A percentile compares a stretch with the other conserved stretches of the same genome.
phyloP scores from a whole-genome alignment of 352 stramenopile genomes.

The Phytophthora kernoviae region DNA sequence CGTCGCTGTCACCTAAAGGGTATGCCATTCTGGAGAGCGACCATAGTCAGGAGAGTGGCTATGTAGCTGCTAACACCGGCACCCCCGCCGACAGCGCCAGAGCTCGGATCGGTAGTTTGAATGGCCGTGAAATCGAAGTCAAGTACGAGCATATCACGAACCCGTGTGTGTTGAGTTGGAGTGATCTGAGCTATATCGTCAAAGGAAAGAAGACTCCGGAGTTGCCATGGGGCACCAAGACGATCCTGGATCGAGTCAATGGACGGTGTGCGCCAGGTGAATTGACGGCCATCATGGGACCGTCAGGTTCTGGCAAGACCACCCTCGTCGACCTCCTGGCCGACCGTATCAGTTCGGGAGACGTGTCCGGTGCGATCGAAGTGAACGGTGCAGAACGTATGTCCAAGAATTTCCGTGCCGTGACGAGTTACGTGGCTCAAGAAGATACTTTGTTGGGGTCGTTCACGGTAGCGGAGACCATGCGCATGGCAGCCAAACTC shows the following conservation, averaged over 20 bases:
- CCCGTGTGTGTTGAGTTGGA: slow-evolving; percentile 50
- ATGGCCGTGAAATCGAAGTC: slow-evolving; percentile 21
- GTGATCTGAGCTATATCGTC: slow-evolving; percentile 47
- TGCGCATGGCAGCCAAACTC: slow-evolving; percentile 65
- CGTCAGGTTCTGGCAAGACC: slow-evolving; percentile 65
- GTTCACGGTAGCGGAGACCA: slow-evolving; percentile 72
- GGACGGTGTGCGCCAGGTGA: slow-evolving; percentile 55
- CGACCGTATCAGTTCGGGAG: slow-evolving; percentile 54
- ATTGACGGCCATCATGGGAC: slow-evolving; percentile 70
- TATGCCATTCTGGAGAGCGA: slow-evolving; percentile 22
- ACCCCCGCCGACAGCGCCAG: slow-evolving; percentile 3
- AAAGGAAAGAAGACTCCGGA: slow-evolving; percentile 12
- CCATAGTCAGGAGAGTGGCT: slow-evolving; percentile 13
- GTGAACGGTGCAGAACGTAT: slow-evolving; percentile 50
- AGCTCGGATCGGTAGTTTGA: neutral
- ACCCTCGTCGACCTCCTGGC: slow-evolving; percentile 69
- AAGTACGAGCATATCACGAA: slow-evolving; percentile 23
- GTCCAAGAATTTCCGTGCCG: slow-evolving; percentile 40
- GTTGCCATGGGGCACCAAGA: slow-evolving; percentile 19
- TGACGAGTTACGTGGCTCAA: slow-evolving; percentile 73
- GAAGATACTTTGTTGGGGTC: slow-evolving; percentile 67
- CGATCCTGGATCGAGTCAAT: slow-evolving; percentile 64
- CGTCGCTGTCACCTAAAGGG: slow-evolving; percentile 15
- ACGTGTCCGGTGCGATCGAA: slow-evolving; percentile 50
- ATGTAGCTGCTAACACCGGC: neutral